Evolutionary conservation across 768 basidiomycete species (phyloP).

Genomic region (Strobilomyces dryophilus): DNA sequence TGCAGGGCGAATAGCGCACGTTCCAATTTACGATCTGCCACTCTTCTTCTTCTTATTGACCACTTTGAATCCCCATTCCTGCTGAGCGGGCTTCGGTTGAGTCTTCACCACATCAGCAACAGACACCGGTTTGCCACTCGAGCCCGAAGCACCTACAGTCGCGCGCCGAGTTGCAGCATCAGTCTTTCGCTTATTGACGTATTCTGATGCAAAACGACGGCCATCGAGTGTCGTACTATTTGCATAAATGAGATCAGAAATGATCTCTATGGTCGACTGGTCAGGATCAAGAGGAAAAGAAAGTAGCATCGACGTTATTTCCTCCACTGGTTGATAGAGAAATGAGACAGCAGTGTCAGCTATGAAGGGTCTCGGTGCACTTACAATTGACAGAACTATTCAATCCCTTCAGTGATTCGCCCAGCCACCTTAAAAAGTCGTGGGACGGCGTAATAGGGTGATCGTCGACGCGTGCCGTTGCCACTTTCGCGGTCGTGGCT

Average conservation of each 20-base stretch:
- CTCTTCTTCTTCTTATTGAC: constrained; percentile 96
- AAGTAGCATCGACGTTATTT: constrained; percentile 92
- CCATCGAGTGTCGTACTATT: constrained; percentile 95
- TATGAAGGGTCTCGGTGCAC: constrained; percentile 16
- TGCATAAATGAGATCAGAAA: constrained; percentile 91
- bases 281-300: constrained; percentile 91
- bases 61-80: constrained; percentile 90
- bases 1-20: background rate
- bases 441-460: constrained; percentile 65
- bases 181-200: constrained; percentile 78
- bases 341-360: constrained; percentile 14
- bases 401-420: constrained; percentile 73
- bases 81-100: constrained; percentile 69
- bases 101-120: constrained; percentile 91
- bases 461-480: constrained; percentile 52
- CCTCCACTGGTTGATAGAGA: constrained; percentile 66
- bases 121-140: constrained; percentile 52
- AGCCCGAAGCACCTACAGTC: constrained; percentile 31
- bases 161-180: constrained; percentile 63
- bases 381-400: constrained; percentile 54
- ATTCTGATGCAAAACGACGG: constrained; percentile 90
- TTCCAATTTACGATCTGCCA: constrained; percentile 42
- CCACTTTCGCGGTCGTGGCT: constrained; percentile 29
- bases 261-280: constrained; percentile 79
- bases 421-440: constrained; percentile 92